Base-by-base conservation (phyloP, 129 eudicot genomes). In the Scalesia atractyloides region DNA sequence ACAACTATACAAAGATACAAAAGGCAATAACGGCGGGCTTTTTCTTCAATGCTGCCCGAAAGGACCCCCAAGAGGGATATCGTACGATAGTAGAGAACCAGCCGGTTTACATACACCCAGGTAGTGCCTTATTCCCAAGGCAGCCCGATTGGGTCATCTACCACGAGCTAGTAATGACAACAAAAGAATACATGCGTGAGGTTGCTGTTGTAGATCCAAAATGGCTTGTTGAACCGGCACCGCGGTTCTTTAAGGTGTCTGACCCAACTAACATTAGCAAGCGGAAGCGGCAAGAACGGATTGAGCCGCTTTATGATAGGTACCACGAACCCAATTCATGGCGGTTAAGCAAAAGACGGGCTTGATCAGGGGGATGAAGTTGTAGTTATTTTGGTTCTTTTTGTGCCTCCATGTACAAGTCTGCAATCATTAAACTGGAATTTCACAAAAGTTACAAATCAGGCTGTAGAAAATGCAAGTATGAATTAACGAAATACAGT, bases 311-410 rank as follows among this genome's bases (percentile, higher is more conserved):
- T 14, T 92, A 92, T 49, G 98, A 92, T 66, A 47, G 92, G 77
- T 87, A 89, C 51, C 86, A 92, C 8, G 96, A 92, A 66, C 98
- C 95, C 15, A 92, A 92, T 69, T 89, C 92, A 53, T 92, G 98
- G 96, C 85, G 98, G 49, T 79, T 92, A 78, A 92, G 96, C 73
- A 92, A 87, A 79, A 73, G 98, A 71, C 89, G 95, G 59, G 96
- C 92, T 41, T 89, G 79, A 72, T 79, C 52, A 43, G 15, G 19
- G 49, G 19, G 16, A 37, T 51, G 11, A 13, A n/a, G 4, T 36
- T 64, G 4, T 74, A 14, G 54, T 22, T 74, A 20, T 64, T 51
- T 53, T 41, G 44, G 46, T 51, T 68, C 24, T 53, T 54, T 37
- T 36, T 54, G 13, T 9, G 54, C 22, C 39, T 19, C 12, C 8